Evolutionary conservation across 2,329 filamentous ascomycete species (phyloP), one percentile per base, ranked within the genome.

Genomic region (Berkeleyomyces basicola): DNA sequence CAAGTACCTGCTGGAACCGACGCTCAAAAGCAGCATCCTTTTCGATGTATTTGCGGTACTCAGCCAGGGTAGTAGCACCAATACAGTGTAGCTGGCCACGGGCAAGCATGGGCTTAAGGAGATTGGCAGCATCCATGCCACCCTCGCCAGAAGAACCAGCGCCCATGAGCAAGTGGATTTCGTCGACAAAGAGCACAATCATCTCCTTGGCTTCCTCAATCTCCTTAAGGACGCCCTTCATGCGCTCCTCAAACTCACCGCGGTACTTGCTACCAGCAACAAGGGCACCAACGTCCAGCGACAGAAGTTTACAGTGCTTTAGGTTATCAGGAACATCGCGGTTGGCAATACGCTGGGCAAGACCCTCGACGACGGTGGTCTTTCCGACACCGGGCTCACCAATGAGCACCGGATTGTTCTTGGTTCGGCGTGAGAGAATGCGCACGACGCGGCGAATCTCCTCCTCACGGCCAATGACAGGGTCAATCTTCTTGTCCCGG

Each of bases 11-110:
- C 73, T 99, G 93, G 81, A 99, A 99, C 73, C 93, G 88, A 74
- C 93, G 89, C 75, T 99, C 93, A 72, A 99, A 99, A 57, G 93
- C 93, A 55, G 90, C 88, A 70, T 99, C 93, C 76, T 99, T 99
- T 74, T 99, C 93, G 67, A 99, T 96, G 75, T 99, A 97, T 74
- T 99, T 99, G 70, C 93, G 84, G 75, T 99, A 99, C 73, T 99
- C 93, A 66, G 85, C 84, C 64, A 99, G 81, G 1, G 93, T 99
- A 1, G 93, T 99, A 4, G 93, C 93, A 73, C 93, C 93, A 67
- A 99, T 97, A 71, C 93, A 99, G 79, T 99, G 93, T 65, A 99
- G 79, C 73, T 97, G 92, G 61, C 93, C 93, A 71, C 93, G 86
- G 65, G 93, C 93, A 68, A 99, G 82, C 92, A 97, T 97, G 64